Evolutionary conservation across 371 early-diverging fungal genomes (phyloP), one percentile per base, ranked within the genome.

Genomic region (Chytridium lagenaria): DNA sequence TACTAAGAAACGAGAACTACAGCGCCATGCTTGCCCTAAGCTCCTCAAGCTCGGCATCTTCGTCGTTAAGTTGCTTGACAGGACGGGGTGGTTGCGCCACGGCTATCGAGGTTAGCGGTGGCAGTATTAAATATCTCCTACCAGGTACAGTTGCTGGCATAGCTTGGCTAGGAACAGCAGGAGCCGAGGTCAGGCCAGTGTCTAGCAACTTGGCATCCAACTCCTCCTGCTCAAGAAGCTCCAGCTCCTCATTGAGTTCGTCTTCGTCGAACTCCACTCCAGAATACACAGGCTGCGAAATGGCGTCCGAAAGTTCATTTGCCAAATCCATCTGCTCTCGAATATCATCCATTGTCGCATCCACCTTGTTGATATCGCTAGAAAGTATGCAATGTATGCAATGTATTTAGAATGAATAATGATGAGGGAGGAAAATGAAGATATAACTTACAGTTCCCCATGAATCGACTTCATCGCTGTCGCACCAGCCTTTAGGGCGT

Each of bases 271-370:
- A 75, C 63, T 94, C 95, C n/a, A 89, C 82, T 15, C 95, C 96
- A 71, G 93, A 86, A 59, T 87, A 81, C 69, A 95, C 87, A 0
- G 97, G 97, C 78, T 92, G 91, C 57, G 96, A 90, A 73, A 98
- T 94, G 31, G 96, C 97, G 38, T 94, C 94, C 22, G 93, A 92
- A 31, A 98, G 91, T 83, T 97, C 98, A 77, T 95, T 95, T 23
- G 96, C 95, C 73, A 96, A 81, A 76, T 96, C 97, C 95, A 97
- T 96, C 80, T 97, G 96, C 71, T 97, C 98, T 67, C 95, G 90
- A 71, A 98, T 96, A 68, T 96, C 96, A 78, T 98, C 99, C 97
- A 97, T 95, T 1, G 93, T 94, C 52, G 88, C 85, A 79, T 98
- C 99, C 40, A 98, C 97, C 87, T 94, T 95, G 81, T 95, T 91